phyloP scores from a whole-genome alignment of 208 protist genomes.

The Phytomonas sp. region DNA sequence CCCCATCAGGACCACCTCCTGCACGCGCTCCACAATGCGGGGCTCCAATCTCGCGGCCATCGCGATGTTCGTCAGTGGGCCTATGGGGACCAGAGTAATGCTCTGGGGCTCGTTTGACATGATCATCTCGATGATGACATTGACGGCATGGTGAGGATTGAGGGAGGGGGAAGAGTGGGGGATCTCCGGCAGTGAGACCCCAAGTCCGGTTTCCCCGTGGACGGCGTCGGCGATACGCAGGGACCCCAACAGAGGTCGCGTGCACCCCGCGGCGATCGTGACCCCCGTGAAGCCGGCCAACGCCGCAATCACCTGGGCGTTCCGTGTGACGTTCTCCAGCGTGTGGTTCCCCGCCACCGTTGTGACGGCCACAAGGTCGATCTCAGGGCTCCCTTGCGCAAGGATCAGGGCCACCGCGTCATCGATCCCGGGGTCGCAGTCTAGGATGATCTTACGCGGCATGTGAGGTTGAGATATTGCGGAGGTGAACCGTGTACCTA shows the following conservation, averaged over 20 bases:
- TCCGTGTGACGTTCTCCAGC: constrained; percentile 70
- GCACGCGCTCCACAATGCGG: constrained; percentile 51
- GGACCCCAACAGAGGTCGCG: constrained; percentile 34
- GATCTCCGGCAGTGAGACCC: constrained; percentile 21
- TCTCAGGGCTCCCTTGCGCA: constrained; percentile 37
- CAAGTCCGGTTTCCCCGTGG: constrained; percentile 68
- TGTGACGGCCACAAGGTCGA: constrained; percentile 74
- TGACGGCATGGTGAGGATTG: constrained; percentile 37
- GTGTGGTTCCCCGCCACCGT: constrained; percentile 77
- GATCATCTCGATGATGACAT: constrained; percentile 46
- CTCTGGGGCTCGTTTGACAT: constrained; percentile 42
- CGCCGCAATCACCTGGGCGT: constrained; percentile 32
- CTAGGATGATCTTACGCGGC: constrained; percentile 62
- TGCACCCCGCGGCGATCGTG: constrained; percentile 36
- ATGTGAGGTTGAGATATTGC: constrained; percentile 18
- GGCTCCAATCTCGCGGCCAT: constrained; percentile 57
- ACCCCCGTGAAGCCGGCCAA: constrained; percentile 22
- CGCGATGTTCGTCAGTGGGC: constrained; percentile 81
- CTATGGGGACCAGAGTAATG: constrained; percentile 56
- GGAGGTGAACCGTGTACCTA: no score
- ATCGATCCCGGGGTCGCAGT: constrained; percentile 84
- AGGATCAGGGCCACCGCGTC: constrained; percentile 78
- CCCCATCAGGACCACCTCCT: constrained; percentile 78
- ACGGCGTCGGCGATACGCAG: constrained; percentile 38
- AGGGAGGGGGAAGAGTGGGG: constrained; percentile 18